Percentiles rank a stretch among this genome's conserved stretches.
These are phyloP conservation scores for Leccinum pellstonianum DNA, from an alignment of 768 basidiomycete genomes.

Conservation along the genomic window DNA sequence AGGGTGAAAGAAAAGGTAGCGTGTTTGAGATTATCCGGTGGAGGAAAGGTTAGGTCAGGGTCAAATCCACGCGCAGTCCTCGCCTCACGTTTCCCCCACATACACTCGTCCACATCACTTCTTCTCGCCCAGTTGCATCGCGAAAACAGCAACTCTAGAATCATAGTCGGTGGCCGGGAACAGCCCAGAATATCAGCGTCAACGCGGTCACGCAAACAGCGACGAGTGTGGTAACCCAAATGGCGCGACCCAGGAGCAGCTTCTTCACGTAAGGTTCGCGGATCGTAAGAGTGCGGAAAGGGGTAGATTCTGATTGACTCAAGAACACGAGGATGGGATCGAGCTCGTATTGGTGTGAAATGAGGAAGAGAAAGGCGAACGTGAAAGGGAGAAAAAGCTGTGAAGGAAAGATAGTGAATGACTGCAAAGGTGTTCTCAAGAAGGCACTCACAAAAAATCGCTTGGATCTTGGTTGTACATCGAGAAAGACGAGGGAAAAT, in stretches of 20 bases:
- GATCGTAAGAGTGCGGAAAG: constrained; percentile 90
- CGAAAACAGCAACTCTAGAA: neutral
- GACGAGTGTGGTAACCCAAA: constrained; percentile 87
- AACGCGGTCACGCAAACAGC: constrained; percentile 72
- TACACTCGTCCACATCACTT: constrained; percentile 12
- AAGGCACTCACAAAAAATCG: constrained; percentile 84
- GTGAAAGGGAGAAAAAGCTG: constrained; percentile 95
- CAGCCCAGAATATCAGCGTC: constrained; percentile 93
- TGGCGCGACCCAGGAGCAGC: constrained; percentile 82
- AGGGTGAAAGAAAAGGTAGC: constrained; percentile 19
- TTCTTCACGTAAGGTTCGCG: constrained; percentile 94
- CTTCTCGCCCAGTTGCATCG: constrained; percentile 5
- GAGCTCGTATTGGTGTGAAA: constrained; percentile 96
- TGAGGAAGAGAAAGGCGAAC: constrained; percentile 83
- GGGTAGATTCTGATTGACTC: constrained; percentile 93
- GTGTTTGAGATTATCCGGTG: constrained; percentile 23
- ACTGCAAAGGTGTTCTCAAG: neutral
- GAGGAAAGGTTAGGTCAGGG: constrained; percentile 16
- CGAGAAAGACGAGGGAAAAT: constrained; percentile 91
- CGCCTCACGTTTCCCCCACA: constrained; percentile 5
- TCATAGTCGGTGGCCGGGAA: constrained; percentile 89
- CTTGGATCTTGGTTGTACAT: constrained; percentile 88
- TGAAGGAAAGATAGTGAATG: constrained; percentile 5
- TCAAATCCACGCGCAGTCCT: constrained; percentile 18
- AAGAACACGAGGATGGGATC: constrained; percentile 95